Base-by-base conservation (phyloP, 768 basidiomycete genomes). In the Agrocybe chaxingu region DNA sequence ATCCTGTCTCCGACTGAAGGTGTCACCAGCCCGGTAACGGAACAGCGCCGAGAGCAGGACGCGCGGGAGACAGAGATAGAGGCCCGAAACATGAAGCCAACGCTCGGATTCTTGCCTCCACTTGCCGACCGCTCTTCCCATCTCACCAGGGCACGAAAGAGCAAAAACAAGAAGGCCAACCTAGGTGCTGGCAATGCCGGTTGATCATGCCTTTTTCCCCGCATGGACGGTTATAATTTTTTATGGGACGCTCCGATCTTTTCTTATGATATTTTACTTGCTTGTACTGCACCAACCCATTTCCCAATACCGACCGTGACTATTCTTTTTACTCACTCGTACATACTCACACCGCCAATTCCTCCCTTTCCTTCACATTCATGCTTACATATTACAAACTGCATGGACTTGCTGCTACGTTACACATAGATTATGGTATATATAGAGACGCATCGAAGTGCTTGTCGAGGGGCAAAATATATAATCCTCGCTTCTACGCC, bases 31-130 rank as follows among this genome's bases (percentile, higher is more conserved):
- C 11, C 53, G 35, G 31, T 33, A 42, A 50, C 47, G 38, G 36
- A 48, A 12, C 47, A 57, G 12, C 42, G 52, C 43, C 32, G 47
- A 13, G 47, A 54, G 10, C 50, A 55, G 31, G 61, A 63, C 37
- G 50, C 50, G 9, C 56, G 64, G 18, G 70, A 63, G 49, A 58
- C 60, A 13, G 70, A 68, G 34, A 52, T 49, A 7, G 50, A 55
- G 12, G 61, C 62, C 7, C 62, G 65, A 48, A 57, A 61, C 19
- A 65, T 70, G 61, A 70, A 69, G 58, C 66, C 75, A 5, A 51
- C 65, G 16, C 72, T 78, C 51, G 79, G 76, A 3, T 81, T 79
- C 63, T 51, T 74, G 42, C 78, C 78, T 31, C 77, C 78, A 7
- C 59, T 68, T 19, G 62, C 66, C 0, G 65, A 66, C 30, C 66